These are phyloP conservation scores for Naganishia randhawae DNA, from an alignment of 768 basidiomycete species.

Conservation along the genomic window DNA sequence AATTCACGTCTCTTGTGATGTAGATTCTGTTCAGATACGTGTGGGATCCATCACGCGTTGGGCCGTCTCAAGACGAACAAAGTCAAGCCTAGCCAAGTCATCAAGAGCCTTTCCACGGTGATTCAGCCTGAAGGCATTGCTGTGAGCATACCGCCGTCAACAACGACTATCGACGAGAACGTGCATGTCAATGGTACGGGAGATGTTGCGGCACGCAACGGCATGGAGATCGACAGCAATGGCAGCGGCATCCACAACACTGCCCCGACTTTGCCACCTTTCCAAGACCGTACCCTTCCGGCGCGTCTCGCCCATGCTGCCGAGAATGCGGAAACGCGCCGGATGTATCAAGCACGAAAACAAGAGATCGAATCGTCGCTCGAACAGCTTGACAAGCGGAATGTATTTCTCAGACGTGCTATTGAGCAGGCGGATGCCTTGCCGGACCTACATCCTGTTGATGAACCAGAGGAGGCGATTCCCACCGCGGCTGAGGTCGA, in stretches of 20 bases:
- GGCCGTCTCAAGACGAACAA: constrained; percentile 9
- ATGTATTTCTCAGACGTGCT: not conserved
- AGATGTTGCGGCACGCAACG: not conserved
- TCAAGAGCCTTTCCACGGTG: constrained; percentile 11
- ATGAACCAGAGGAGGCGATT: not conserved
- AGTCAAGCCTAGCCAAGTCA: constrained; percentile 20
- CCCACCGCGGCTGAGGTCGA: not conserved
- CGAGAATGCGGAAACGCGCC: constrained; percentile 15
- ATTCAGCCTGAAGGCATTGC: constrained; percentile 15
- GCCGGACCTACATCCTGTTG: not conserved
- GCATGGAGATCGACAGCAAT: too few relatives aligned
- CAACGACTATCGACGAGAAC: not conserved
- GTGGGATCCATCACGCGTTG: constrained; percentile 25
- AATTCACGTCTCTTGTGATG: too few relatives aligned
- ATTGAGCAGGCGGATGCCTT: constrained; percentile 1
- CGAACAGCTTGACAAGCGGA: not conserved
- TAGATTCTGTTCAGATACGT: constrained; percentile 28
- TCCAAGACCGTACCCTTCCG: constrained; percentile 11
- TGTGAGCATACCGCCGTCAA: not conserved
- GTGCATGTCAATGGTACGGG: not conserved
- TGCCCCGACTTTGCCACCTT: not conserved
- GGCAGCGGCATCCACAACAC: not conserved
- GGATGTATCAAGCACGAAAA: not conserved
- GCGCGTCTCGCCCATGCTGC: not conserved
- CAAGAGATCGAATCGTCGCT: not conserved